Conservation (phyloP, 306 rosid species). For the Neltuma alba region DNA sequence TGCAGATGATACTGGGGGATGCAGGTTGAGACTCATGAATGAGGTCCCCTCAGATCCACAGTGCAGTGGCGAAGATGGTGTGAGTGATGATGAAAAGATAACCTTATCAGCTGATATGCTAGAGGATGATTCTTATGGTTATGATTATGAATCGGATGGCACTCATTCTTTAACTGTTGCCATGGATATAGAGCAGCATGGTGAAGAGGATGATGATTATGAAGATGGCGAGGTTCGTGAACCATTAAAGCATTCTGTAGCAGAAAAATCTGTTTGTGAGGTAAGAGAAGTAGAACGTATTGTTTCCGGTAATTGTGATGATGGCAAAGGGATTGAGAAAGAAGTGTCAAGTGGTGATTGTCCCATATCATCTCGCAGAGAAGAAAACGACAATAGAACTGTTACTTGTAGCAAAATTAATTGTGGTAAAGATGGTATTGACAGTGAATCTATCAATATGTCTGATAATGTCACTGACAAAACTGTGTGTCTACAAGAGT, state of each 20-base stretch:
- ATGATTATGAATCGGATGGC: slow-evolving; percentile 85
- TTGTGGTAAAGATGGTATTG: slow-evolving; percentile 39
- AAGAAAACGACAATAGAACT: slow-evolving; percentile 39
- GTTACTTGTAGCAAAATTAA: slow-evolving; percentile 42
- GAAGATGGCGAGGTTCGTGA: slow-evolving; percentile 95
- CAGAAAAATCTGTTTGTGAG: slow-evolving; percentile 50
- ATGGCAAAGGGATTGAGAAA: slow-evolving; percentile 43
- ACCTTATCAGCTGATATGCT: slow-evolving; percentile 65
- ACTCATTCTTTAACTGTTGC: slow-evolving; percentile 64
- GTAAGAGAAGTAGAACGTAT: slow-evolving; percentile 57
- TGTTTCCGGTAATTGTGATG: slow-evolving; percentile 40
- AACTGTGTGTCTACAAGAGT: slow-evolving; percentile 42
- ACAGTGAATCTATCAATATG: slow-evolving; percentile 44
- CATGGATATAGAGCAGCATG: slow-evolving; percentile 47
- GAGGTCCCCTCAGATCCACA: slow-evolving; percentile 43
- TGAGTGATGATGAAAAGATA: slow-evolving; percentile 86
- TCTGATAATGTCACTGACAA: slow-evolving; percentile 34
- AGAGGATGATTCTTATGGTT: slow-evolving; percentile 68
- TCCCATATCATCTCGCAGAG: slow-evolving; percentile 37
- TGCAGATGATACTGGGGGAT: slow-evolving; percentile 35
- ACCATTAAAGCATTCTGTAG: slow-evolving; percentile 47
- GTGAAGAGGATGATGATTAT: slow-evolving; percentile 69
- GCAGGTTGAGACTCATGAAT: slow-evolving; percentile 51
- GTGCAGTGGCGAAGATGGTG: slow-evolving; percentile 52
- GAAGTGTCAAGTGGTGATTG: slow-evolving; percentile 41